Base-by-base conservation (phyloP, 2,329 filamentous ascomycete species). In the Cytospora paraplurivora region DNA sequence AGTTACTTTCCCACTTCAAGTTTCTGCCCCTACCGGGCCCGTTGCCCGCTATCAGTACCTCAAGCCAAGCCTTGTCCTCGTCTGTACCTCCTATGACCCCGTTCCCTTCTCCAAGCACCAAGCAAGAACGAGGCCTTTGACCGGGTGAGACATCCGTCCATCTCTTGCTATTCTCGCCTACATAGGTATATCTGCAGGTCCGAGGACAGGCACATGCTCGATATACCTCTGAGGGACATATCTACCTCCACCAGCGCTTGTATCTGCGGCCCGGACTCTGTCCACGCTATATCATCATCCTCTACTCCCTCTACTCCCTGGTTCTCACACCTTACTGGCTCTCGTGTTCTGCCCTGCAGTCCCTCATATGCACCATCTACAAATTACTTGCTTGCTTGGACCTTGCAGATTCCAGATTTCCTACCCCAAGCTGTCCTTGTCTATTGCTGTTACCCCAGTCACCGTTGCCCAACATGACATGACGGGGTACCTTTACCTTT, bases 211-310 rank as follows among this genome's bases (percentile, higher is more conserved):
- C 44, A 47, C 44, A 47, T 3, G 8, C 15, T 47, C 17, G 44
- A 47, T 47, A 47, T 47, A 47, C n/a, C 44, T 47, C 35, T 12
- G 37, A 47, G 32, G n/a, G 50, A 54, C 49, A 50, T 60, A 54
- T 60, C 37, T 52, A 60, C 58, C 44, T 61, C 38, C 17, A 37
- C 52, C 52, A 61, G 51, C 51, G 38, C 58, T 49, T 61, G 58
- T 52, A 61, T 50, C 58, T 61, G 58, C 58, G 51, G 58, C 58
- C 54, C 37, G 51, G 58, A 41, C 58, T 47, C 44, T 61, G 27
- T 27, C 27, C 27, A 27, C 27, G 27, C 49, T 51, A 55, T 51
- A 55, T 54, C n/a, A 47, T 47, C 44, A 27, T 27, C 27, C 27
- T 27, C 4, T 27, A 27, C 27, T 27, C 33, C 38, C 32, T 61